Base-by-base conservation (phyloP, 768 basidiomycete species). In the Lactarius quietus region DNA sequence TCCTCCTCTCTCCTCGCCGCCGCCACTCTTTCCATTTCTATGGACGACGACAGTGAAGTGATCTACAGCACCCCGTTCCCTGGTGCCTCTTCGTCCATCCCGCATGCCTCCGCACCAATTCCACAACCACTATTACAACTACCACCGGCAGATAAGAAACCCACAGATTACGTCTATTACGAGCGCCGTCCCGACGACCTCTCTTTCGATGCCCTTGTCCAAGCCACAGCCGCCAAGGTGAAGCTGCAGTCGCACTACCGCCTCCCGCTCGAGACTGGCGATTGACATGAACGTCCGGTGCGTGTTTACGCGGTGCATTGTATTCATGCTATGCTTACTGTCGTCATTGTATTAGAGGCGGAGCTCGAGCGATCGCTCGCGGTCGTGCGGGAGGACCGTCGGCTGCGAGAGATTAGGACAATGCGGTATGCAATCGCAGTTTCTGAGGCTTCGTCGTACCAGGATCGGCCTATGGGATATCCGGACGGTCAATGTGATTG, bases 171-270 rank as follows among this genome's bases (percentile, higher is more conserved):
- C n/a, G n/a, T n/a, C n/a, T n/a, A n/a, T n/a, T n/a, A n/a, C n/a
- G n/a, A n/a, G n/a, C n/a, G n/a, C n/a, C n/a, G n/a, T n/a, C n/a
- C n/a, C n/a, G 76, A 80, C 57, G 84, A 84, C 39, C 92, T 96
- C 75, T 90, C 91, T 7, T 88, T 91, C 58, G 86, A 90, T 64
- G 88, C 92, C 23, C 75, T 88, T 69, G 87, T 92, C 51, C 88
- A 89, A 69, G 92, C 93, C 15, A 95, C 94, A 75, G 86, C 85
- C 36, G 95, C 95, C 3, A 95, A 96, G 75, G 81, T 98, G 77
- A 97, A 96, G 78, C 82, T 98, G 57, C 95, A 98, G 77, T 88
- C 95, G 73, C 96, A 88, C 73, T 99, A 98, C 79, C 97, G 97
- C 76, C 87, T 96, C 51, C 92, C 93, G 3, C 96, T 99, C 45